Evolutionary conservation across 768 basidiomycete species (phyloP), one percentile per base, ranked within the genome.

Genomic region (Chalciporus sphaerocephalus): DNA sequence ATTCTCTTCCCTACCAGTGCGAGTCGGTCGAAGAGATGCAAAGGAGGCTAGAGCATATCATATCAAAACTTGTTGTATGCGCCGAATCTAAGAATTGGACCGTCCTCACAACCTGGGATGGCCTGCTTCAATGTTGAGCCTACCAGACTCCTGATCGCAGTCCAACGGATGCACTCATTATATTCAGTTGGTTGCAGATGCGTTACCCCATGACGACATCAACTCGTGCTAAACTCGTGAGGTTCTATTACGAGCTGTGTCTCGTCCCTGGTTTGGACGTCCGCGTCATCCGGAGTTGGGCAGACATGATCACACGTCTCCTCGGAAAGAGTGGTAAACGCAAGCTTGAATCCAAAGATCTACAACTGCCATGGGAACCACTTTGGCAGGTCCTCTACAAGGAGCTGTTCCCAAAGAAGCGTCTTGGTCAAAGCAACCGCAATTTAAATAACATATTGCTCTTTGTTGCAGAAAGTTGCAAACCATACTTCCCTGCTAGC

Each of bases 71-170:
- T 37, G 67, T 73, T 49, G 69, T 88, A 18, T 85, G 84, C 51
- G 83, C 81, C n/a, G 79, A 81, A 60, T 71, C 83, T 39, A 81
- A 80, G 69, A 84, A 86, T 53, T 92, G 88, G 88, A 68, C 77
- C 25, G 70, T 79, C 16, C 71, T 89, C 34, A 78, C 81, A 21
- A 81, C 80, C 6, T 92, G 88, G 87, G 87, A 90, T 64, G 83
- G 81, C 15, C 73, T 83, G 67, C 69, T 92, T 24, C 85, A 89
- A 69, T 88, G 85, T 88, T 83, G 58, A 51, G 74, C 57, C 20
- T 38, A 40, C 25, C 5, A 27, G 30, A 6, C 35, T 38, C 25
- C 42, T n/a, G 34, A 28, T 47, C 9, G 35, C 7, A 9, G 44
- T 25, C 18, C 24, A 21, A 11, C 16, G 37, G 30, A 21, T 28